A percentile compares a stretch with the other conserved stretches of the same genome.
phyloP scores from a whole-genome alignment of 2,329 filamentous ascomycete genomes.

The Xylariaceae sp. region DNA sequence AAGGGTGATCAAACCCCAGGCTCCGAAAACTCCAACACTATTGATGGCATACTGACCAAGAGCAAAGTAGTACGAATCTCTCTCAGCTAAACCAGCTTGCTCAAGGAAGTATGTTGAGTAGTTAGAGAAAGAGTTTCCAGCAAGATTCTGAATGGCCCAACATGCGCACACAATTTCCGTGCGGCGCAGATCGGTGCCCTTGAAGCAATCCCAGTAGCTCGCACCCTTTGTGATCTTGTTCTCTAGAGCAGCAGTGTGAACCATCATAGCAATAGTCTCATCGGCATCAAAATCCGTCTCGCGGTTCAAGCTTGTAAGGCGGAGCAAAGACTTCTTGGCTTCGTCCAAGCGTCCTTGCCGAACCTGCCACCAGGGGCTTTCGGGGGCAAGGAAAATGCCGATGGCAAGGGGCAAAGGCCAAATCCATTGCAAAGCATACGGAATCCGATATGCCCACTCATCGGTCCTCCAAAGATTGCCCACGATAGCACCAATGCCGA shows the following conservation, averaged over 20 bases:
- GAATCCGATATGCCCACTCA: conserved; percentile 65
- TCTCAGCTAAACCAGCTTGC: conserved; percentile 54
- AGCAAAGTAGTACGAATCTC: conserved; percentile 57
- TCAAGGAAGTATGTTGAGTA: conserved; percentile 63
- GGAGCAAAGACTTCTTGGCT: conserved; percentile 63
- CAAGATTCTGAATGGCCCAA: conserved; percentile 63
- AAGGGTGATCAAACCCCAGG: conserved; percentile 75
- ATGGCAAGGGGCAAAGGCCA: conserved; percentile 68
- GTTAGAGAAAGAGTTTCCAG: conserved; percentile 63
- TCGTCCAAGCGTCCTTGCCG: conserved; percentile 62
- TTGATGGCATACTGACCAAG: conserved; percentile 68
- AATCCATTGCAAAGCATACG: conserved; percentile 75
- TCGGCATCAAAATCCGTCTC: conserved; percentile 76
- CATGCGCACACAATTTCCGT: conserved; percentile 70
- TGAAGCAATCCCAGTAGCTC: conserved; percentile 81
- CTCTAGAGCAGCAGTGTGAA: conserved; percentile 81
- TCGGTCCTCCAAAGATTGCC: conserved; percentile 63
- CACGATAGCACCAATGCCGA: conserved; percentile 71
- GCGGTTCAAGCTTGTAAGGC: conserved; percentile 59
- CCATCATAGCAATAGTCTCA: conserved; percentile 89
- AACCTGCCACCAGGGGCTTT: conserved; percentile 75
- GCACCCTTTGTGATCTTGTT: conserved; percentile 71
- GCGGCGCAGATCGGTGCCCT: conserved; percentile 70
- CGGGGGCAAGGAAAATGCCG: conserved; percentile 66
- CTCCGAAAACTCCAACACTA: conserved; percentile 76